Evolutionary conservation across 306 rosid genomes (phyloP).

Genomic region (Fragaria iinumae): DNA sequence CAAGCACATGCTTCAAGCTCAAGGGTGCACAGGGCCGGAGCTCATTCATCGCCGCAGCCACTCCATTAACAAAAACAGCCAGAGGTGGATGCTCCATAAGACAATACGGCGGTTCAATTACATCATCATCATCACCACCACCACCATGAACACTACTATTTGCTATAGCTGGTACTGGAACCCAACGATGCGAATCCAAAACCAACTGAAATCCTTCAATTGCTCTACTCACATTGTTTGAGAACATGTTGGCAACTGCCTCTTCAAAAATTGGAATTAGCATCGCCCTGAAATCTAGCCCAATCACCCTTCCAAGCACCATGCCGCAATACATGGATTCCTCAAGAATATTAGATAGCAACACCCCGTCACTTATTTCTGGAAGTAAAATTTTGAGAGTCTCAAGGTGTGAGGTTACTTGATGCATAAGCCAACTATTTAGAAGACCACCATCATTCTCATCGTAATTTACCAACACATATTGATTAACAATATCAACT

Average conservation of each 20-base stretch:
- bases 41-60: conserved; percentile 90
- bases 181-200: conserved; percentile 99
- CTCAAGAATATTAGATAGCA: conserved; percentile 84
- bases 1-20: conserved; percentile 73
- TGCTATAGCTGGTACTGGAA: conserved; percentile 71
- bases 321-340: conserved; percentile 98
- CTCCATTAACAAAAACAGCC: conserved; percentile 94
- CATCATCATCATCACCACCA: conserved; percentile 67
- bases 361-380: conserved; percentile 85
- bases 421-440: conserved; percentile 98
- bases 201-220: conserved; percentile 94
- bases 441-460: conserved; percentile 96
- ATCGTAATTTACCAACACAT: conserved; percentile 76
- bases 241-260: conserved; percentile 84
- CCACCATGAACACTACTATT: conserved; percentile 7
- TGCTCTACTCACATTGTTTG: conserved; percentile 81
- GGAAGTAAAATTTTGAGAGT: conserved; percentile 80
- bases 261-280: conserved; percentile 92
- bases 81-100: conserved; percentile 99
- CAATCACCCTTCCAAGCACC: conserved; percentile 98
- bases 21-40: conserved; percentile 93
- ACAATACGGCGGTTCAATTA: conserved; percentile 69
- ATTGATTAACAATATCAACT: conserved; percentile 92
- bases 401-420: conserved; percentile 73
- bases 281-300: conserved; percentile 89